Evolutionary conservation across 352 stramenopile species (phyloP), one percentile per base, ranked within the genome.

Genomic region (Achlya hypogyna): DNA sequence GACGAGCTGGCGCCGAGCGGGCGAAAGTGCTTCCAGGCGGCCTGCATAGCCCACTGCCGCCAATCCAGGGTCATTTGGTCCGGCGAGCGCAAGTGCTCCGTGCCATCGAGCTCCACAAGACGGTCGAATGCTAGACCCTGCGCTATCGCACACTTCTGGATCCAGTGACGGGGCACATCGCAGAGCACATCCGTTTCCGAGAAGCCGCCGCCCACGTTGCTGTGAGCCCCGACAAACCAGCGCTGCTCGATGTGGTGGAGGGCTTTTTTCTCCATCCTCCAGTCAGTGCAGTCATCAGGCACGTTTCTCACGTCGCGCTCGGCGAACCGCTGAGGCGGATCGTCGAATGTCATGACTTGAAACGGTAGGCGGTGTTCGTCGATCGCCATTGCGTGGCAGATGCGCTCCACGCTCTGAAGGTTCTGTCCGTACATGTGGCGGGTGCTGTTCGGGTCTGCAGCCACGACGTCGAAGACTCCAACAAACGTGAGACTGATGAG

Each of bases 401-500:
- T 56, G 25, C 49, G 49, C 10, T n/a, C 49, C 2, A 56, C 25
- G 12, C 25, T 56, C 12, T 12, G 16, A 12, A n/a, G 49, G 49
- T 56, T 56, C 31, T 56, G 49, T 1, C 49, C 49, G 8, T 56
- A 56, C 31, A 12, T 12, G 31, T 56, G 49, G 2, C 31, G 49
- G 49, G 16, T n/a, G 31, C 49, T 56, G 12, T 20, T 12, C 25
- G 49, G 49, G 31, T 56, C 49, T 12, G 49, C 49, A 20, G 49
- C 49, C 25, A 56, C 49, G 18, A 56, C 49, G 31, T 56, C 49
- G 25, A 56, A 56, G 31, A 56, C n/a, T 12, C 49, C 49, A n/a
- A 56, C 49, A 56, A 56, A 56, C 12, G 16, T 12, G 25, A 56
- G 14, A 12, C 1, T 20, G 25, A 56, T 56, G 16, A n/a, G 49